Percentiles rank a stretch among this genome's conserved stretches.
Conservation (phyloP, 2,329 filamentous ascomycete species). For the Huntiella moniliformis region DNA sequence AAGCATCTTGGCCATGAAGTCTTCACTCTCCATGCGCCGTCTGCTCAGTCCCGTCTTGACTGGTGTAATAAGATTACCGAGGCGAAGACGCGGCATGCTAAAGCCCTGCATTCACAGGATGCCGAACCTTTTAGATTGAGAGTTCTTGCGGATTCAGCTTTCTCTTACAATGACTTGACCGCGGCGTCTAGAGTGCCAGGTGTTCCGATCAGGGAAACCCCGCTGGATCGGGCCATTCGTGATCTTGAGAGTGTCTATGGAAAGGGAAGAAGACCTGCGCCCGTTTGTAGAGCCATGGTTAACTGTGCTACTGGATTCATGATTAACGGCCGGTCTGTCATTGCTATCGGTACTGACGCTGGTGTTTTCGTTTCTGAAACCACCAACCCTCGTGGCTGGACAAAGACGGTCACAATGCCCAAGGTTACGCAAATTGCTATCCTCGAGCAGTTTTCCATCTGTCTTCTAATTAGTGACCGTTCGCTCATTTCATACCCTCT, state of each 20-base stretch:
- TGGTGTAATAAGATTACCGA: constrained; percentile 92
- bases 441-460: constrained; percentile 86
- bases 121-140: constrained; percentile 86
- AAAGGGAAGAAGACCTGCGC: constrained; percentile 46
- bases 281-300: constrained; percentile 69
- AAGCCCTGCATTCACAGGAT: constrained; percentile 75
- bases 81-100: constrained; percentile 84
- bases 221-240: constrained; percentile 73
- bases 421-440: constrained; percentile 86
- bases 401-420: constrained; percentile 54
- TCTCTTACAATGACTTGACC: constrained; percentile 53
- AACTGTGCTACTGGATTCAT: constrained; percentile 88
- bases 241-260: constrained; percentile 72
- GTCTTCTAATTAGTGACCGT: constrained; percentile 80
- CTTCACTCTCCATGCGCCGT: constrained; percentile 76
- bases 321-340: constrained; percentile 65
- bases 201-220: constrained; percentile 75
- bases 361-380: constrained; percentile 83
- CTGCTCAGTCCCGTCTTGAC: constrained; percentile 54
- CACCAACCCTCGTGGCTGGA: constrained; percentile 80
- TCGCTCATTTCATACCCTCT: constrained; percentile 84
- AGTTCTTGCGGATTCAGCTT: constrained; percentile 82
- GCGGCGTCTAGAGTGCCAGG: constrained; percentile 39
- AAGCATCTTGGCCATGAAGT: constrained; percentile 90
- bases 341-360: constrained; percentile 87